Evolutionary conservation across 108 stramenopile species (phyloP).

Genomic region (Phaeodactylum tricornutum): DNA sequence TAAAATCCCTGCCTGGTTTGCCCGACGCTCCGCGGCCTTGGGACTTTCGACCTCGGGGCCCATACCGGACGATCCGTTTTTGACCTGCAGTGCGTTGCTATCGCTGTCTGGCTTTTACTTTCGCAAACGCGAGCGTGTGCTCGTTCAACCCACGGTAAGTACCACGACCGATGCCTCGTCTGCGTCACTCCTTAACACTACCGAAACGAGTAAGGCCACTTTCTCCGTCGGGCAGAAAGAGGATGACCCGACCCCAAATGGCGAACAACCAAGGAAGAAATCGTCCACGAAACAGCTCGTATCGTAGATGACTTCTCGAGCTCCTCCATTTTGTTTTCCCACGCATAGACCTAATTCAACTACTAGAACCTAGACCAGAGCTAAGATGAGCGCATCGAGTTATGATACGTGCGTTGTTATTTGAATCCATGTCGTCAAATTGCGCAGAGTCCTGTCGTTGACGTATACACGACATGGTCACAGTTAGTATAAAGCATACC

Average conservation of each 20-base stretch:
- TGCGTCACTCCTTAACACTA: background rate
- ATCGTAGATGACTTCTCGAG: too few relatives aligned
- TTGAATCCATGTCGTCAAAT: background rate
- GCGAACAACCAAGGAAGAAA: background rate
- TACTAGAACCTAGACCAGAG: too few relatives aligned
- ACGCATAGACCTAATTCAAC: too few relatives aligned
- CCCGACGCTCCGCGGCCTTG: slow-evolving; percentile 33
- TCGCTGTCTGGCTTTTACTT: slow-evolving; percentile 60
- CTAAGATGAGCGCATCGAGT: too few relatives aligned
- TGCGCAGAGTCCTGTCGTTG: background rate
- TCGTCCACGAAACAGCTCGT: background rate
- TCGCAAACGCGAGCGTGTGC: background rate
- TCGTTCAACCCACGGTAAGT: background rate
- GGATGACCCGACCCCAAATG: background rate
- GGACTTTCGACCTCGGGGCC: slow-evolving; percentile 44
- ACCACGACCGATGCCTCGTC: background rate
- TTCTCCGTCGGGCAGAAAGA: background rate
- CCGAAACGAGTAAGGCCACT: background rate
- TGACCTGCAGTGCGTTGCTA: slow-evolving; percentile 36
- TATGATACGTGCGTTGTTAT: too few relatives aligned
- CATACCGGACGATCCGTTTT: slow-evolving; percentile 40
- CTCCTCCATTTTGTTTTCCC: too few relatives aligned
- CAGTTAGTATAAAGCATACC: background rate
- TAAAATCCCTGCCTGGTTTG: slow-evolving; percentile 18
- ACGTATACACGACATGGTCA: background rate